Conservation (phyloP, 176 grass and related monocot genomes). For the Eleusine indica region DNA sequence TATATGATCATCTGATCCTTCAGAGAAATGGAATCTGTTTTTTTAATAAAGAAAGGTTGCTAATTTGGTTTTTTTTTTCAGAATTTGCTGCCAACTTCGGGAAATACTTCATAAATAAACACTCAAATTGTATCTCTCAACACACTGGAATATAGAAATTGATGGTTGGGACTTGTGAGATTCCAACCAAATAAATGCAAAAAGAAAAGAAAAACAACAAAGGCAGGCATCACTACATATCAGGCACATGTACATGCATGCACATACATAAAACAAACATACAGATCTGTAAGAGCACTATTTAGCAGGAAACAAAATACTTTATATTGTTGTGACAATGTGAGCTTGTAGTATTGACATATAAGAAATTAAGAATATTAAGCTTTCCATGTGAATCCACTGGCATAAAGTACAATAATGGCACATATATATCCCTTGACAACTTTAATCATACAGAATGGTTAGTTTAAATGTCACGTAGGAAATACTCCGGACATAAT, state of each 20-base stretch:
- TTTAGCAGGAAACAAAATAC: not conserved
- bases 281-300: conserved; percentile 8
- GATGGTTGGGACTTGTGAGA: not conserved
- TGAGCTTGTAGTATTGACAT: not conserved
- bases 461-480: conserved; percentile 8
- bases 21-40: not conserved
- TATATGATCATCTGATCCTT: conserved; percentile 14
- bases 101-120: conserved; percentile 8
- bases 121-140: conserved; percentile 15
- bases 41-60: not conserved
- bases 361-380: not conserved
- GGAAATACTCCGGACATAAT: conserved; percentile 1
- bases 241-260: not conserved
- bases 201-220: not conserved
- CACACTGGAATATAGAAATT: not conserved
- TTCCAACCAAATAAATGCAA: conserved; percentile 2
- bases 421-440: not conserved
- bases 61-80: not conserved
- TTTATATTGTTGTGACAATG: not conserved
- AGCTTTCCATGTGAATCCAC: not conserved
- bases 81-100: not conserved
- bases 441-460: not conserved
- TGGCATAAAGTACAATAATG: conserved; percentile 24
- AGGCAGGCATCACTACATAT: not conserved
- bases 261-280: conserved; percentile 9